Base-by-base conservation (phyloP, 768 basidiomycete genomes). In the Pilatotrama ljubarskyi region DNA sequence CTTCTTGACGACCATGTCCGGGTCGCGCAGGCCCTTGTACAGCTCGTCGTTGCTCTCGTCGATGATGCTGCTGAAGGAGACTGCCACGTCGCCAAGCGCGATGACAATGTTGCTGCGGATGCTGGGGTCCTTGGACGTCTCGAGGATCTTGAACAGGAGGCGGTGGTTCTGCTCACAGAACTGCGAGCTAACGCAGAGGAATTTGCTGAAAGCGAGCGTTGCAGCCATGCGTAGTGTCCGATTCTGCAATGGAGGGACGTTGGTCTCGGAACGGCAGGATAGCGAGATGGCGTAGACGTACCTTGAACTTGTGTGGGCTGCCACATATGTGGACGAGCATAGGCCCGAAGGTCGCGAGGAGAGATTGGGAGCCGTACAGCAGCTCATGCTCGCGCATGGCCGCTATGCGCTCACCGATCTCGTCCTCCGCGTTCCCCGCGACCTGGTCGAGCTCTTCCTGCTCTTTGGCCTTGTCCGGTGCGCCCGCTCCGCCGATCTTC, bases 51-150 rank as follows among this genome's bases (percentile, higher is more conserved):
- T 93, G 78, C 96, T 97, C 78, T 99, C 95, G 74, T 98, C 96
- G 64, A 99, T 85, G 74, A 99, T 92, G 62, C 77, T 94, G 73
- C 93, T 95, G 81, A 98, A 98, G n/a, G 91, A 97, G 15, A 98
- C 94, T 0, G 96, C 96, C 37, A 98, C 91, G 66, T 99, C 97
- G 7, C 97, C 96, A 4, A 99, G 85, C 2, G 95, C 95, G 68
- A 99, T 99, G 63, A 96, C 95, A 69, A 97, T 93, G 75, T 98
- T 99, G 70, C 91, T 91, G 13, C 95, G 86, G 62, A 98, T 93
- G 65, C 88, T 89, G 1, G 93, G 82, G 68, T 97, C 95, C 68
- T 82, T 87, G 9, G 94, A 92, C 1, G 90, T 93, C 71, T 98
- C 94, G 53, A 98, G 85, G 57, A 98, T 87, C 72, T 90, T 93